Evolutionary conservation across 306 rosid species (phyloP), one percentile per base, ranked within the genome.

Genomic region (Canavalia ensiformis): DNA sequence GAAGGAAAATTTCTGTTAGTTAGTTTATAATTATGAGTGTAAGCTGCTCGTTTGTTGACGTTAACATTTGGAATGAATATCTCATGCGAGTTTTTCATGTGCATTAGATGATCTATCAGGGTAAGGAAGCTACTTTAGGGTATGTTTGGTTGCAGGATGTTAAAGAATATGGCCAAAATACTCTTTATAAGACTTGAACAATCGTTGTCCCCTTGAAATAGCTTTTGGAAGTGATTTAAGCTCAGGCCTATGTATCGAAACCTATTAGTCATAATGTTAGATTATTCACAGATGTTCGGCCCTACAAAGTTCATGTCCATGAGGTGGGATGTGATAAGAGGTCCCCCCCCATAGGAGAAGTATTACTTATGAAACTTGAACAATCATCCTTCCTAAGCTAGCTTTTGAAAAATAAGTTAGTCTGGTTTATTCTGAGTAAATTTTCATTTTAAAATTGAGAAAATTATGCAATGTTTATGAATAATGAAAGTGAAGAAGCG

Each of bases 71-170:
- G 71, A 50, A 39, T 25, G 52, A 49, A 35, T n/a, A 3, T 34
- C 50, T 34, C 72, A 3, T n/a, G 12, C 2, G 29, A 8, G 12
- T 47, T 76, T 76, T 63, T 50, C 50, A 49, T 18, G 39, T 63
- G 39, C 47, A 46, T 37, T 7, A 34, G 28, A 25, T 56, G 5
- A 42, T 30, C 66, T 8, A 18, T 62, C 30, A 8, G 30, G 0
- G 2, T 28, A 25, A n/a, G 54, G 55, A 55, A 74, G 74, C 54
- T 34, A 47, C 18, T 74, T 77, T 66, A 8, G 13, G 51, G 46
- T 45, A 4, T 72, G 63, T 29, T 73, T 62, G 79, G 57, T 8
- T 75, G 59, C 7, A 13, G 29, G 70, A 75, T 39, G n/a, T 72
- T 72, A 34, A 47, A 72, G 56, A 55, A 56, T 62, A 30, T 30